Conservation (phyloP, 164 flowering plant genomes). For the Vitis riparia region DNA sequence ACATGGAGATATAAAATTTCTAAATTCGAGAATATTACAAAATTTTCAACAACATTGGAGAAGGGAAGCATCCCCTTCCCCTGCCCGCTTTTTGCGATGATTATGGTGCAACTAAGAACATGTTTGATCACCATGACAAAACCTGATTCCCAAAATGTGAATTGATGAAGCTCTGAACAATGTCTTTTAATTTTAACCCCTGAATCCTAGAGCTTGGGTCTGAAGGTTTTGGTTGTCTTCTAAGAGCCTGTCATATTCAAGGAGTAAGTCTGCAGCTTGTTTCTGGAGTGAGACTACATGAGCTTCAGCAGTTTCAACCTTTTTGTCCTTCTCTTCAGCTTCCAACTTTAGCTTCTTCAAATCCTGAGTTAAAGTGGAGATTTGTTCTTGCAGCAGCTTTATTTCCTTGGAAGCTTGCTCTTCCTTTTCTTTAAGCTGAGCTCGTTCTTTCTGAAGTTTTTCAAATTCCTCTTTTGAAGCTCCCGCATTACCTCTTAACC, state of each 20-base stretch:
- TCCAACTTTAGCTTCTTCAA: conserved; percentile 67
- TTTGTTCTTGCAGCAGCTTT: conserved; percentile 51
- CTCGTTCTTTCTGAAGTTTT: conserved; percentile 56
- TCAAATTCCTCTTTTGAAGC: conserved; percentile 62
- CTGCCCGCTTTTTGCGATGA: not conserved
- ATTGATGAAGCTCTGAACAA: not conserved
- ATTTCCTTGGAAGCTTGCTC: conserved; percentile 59
- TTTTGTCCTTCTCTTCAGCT: conserved; percentile 67
- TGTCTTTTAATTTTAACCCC: conserved; percentile 35
- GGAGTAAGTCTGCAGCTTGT: conserved; percentile 85
- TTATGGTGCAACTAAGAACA: conserved; percentile 2
- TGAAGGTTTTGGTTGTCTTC: conserved; percentile 95
- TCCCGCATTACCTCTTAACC: conserved; percentile 44
- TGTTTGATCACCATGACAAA: not conserved
- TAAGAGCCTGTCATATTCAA: conserved; percentile 82
- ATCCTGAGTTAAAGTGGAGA: conserved; percentile 42
- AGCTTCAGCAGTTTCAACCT: conserved; percentile 67
- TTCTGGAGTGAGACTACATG: conserved; percentile 84
- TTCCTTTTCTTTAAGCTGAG: conserved; percentile 61
- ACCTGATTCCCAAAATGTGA: not conserved
- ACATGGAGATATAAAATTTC: not conserved
- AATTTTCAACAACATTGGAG: conserved; percentile 9
- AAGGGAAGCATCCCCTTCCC: not conserved
- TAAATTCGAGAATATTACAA: conserved; percentile 11
- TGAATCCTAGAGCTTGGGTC: conserved; percentile 43